Evolutionary conservation across 2,329 filamentous ascomycete genomes (phyloP).

Genomic region (Ophiostoma ulmi): DNA sequence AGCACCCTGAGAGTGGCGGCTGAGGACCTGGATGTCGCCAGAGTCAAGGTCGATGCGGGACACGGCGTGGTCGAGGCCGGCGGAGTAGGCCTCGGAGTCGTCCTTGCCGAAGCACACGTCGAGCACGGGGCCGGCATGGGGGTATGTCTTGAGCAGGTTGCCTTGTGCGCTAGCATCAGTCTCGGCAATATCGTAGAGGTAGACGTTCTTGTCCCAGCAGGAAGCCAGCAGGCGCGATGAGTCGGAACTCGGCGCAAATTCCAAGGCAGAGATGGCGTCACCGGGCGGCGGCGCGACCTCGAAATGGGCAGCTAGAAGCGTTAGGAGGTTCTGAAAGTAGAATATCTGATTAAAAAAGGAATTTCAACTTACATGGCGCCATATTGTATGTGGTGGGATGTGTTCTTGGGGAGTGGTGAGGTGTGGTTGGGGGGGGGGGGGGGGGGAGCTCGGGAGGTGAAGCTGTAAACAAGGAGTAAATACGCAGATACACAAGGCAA

Average conservation of each 20-base stretch:
- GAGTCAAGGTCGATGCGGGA: slow-evolving; percentile 67
- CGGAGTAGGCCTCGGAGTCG: slow-evolving; percentile 79
- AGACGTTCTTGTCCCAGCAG: slow-evolving; percentile 90
- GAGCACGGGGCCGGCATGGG: slow-evolving; percentile 78
- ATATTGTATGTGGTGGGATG: slow-evolving; percentile 16
- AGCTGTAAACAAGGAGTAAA: slow-evolving; percentile 24
- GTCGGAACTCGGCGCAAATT: slow-evolving; percentile 74
- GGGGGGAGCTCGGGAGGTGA: neutral
- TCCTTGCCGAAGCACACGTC: slow-evolving; percentile 85
- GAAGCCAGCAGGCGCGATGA: slow-evolving; percentile 76
- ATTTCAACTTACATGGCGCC: slow-evolving; percentile 24
- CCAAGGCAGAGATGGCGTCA: slow-evolving; percentile 81
- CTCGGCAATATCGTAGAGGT: slow-evolving; percentile 71
- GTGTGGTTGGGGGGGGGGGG: neutral
- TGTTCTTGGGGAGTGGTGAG: neutral
- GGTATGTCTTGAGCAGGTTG: slow-evolving; percentile 65
- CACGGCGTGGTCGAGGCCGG: slow-evolving; percentile 82
- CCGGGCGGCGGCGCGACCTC: slow-evolving; percentile 75
- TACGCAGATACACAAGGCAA: slow-evolving; percentile 11
- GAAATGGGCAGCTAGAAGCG: slow-evolving; percentile 41
- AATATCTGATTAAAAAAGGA: neutral
- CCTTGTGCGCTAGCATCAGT: slow-evolving; percentile 53
- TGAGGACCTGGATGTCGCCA: slow-evolving; percentile 67
- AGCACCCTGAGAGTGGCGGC: slow-evolving; percentile 72
- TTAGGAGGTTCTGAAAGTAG: neutral